Evolutionary conservation across 2,329 filamentous ascomycete species (phyloP).

Genomic region (Claviceps arundinis): DNA sequence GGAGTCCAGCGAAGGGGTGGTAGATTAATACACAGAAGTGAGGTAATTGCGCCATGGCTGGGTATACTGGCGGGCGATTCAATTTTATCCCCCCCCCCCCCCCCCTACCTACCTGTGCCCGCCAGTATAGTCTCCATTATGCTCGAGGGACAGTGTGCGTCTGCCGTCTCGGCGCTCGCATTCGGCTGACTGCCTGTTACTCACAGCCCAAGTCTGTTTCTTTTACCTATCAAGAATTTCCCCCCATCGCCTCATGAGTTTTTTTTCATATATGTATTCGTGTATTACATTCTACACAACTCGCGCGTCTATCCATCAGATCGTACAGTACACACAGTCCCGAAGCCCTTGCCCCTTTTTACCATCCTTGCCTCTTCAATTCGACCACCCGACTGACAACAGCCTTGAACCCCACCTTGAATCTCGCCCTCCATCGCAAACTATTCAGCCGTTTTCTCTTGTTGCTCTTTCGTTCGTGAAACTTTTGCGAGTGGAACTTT

Average conservation of each 20-base stretch:
- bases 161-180: too few relatives aligned
- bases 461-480: conserved; percentile 61
- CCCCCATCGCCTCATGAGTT: neutral
- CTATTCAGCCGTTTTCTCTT: conserved; percentile 64
- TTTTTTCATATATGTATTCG: neutral
- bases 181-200: neutral
- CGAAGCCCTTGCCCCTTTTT: conserved; percentile 5
- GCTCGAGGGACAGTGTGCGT: too few relatives aligned
- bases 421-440: conserved; percentile 55
- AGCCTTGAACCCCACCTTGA: conserved; percentile 54
- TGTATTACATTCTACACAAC: neutral
- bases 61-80: too few relatives aligned
- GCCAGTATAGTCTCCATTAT: too few relatives aligned
- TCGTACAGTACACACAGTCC: neutral
- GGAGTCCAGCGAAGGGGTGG: conserved; percentile 31
- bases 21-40: neutral
- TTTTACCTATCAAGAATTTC: neutral
- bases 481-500: conserved; percentile 47
- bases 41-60: neutral
- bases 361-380: conserved; percentile 72
- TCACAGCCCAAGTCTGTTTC: neutral
- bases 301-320: neutral
- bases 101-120: too few relatives aligned
- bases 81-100: too few relatives aligned
- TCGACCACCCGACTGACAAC: conserved; percentile 52